Evolutionary conservation across 371 early-diverging fungal genomes (phyloP).

Genomic region (Rhizopus arrhizus): DNA sequence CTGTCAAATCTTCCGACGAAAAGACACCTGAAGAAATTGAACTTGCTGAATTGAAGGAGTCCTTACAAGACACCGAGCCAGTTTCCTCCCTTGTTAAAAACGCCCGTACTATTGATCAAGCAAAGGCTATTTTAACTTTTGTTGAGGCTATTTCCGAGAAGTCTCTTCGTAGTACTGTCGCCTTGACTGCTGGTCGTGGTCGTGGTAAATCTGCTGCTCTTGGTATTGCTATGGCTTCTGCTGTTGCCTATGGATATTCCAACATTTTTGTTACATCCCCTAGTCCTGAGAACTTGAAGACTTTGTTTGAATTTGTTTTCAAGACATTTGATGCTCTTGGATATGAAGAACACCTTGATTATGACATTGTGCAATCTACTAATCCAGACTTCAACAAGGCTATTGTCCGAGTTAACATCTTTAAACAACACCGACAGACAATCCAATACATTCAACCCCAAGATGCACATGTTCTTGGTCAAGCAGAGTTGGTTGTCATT

Average conservation of each 20-base stretch:
- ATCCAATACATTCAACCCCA: conserved; percentile 97
- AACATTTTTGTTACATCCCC: conserved; percentile 98
- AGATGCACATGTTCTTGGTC: conserved; percentile 88
- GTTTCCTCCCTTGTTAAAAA: conserved; percentile 80
- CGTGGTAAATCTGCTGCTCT: conserved; percentile 99
- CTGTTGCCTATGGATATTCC: conserved; percentile 97
- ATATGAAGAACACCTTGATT: conserved; percentile 97
- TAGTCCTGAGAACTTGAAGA: conserved; percentile 97
- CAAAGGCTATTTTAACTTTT: conserved; percentile 92
- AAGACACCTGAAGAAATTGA: conserved; percentile 71
- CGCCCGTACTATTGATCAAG: conserved; percentile 92
- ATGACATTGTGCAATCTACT: conserved; percentile 94
- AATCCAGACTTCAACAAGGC: conserved; percentile 94
- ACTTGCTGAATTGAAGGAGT: conserved; percentile 78
- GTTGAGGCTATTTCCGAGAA: conserved; percentile 95
- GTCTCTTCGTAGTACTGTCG: conserved; percentile 86
- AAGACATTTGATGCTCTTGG: conserved; percentile 96
- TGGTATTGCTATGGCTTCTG: conserved; percentile 95
- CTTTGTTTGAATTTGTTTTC: conserved; percentile 97
- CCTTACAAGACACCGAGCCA: conserved; percentile 86
- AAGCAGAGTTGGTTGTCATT: conserved; percentile 97
- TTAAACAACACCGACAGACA: conserved; percentile 97
- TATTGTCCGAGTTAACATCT: conserved; percentile 94
- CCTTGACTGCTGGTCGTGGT: conserved; percentile 97
- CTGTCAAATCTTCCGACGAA: conserved; percentile 59